These are phyloP conservation scores for Hygrophoropsis aurantiaca DNA, from an alignment of 768 basidiomycete genomes.

Conservation along the genomic window DNA sequence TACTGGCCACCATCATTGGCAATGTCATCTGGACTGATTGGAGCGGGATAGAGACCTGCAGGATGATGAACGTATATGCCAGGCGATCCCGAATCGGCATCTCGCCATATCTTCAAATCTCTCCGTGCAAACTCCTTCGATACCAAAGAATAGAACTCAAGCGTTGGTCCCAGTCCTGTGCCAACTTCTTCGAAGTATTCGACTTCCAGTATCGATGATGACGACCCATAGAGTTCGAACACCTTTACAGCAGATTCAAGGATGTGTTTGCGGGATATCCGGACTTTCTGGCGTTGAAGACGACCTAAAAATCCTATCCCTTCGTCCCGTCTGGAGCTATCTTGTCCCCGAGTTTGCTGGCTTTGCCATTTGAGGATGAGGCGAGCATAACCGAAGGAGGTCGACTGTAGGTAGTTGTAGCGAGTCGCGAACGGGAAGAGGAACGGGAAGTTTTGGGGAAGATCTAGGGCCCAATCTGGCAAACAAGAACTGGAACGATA, in stretches of 20 bases:
- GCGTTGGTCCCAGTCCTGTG: conserved; percentile 93
- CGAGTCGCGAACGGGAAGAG: conserved; percentile 98
- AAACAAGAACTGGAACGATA: conserved; percentile 72
- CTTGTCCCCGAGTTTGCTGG: conserved; percentile 77
- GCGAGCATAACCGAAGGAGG: conserved; percentile 95
- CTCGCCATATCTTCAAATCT: conserved; percentile 89
- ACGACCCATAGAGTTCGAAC: conserved; percentile 94
- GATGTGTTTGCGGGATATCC: conserved; percentile 92
- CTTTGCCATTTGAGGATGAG: conserved; percentile 95
- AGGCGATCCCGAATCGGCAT: conserved; percentile 63
- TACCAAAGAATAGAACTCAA: conserved; percentile 98
- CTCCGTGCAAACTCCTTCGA: conserved; percentile 92
- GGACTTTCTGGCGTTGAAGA: conserved; percentile 92
- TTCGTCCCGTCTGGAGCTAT: conserved; percentile 82
- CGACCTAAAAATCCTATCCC: conserved; percentile 91
- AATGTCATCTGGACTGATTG: conserved; percentile 68
- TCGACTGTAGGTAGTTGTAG: conserved; percentile 95
- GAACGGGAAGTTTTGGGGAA: conserved; percentile 97
- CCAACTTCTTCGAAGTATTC: conserved; percentile 99
- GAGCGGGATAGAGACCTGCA: conserved; percentile 84
- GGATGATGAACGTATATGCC: conserved; percentile 83
- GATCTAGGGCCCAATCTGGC: conserved; percentile 95
- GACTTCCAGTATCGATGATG: conserved; percentile 91
- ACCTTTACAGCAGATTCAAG: conserved; percentile 96
- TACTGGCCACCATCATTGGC: conserved; percentile 75